Evolutionary conservation across 1,284 basidiomycete species (phyloP), one percentile per base, ranked within the genome.

Genomic region (Butyriboletus appendiculatus): DNA sequence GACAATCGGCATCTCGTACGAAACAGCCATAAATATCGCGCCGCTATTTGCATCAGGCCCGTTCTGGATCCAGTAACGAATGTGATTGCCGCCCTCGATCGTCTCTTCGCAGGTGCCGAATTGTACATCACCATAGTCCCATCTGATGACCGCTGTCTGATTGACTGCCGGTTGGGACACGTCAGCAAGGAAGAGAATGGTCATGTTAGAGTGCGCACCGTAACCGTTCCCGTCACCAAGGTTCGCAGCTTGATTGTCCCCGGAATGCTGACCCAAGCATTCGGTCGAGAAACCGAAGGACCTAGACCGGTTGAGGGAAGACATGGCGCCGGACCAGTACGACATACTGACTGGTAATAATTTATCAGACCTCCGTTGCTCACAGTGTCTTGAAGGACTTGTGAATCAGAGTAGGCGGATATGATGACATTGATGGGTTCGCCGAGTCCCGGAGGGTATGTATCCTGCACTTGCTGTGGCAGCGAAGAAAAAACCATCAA

Each of bases 371-470:
- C 94, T 22, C 92, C 93, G 39, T 87, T 69, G 8, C 69, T 69
- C 58, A 81, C 71, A 10, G 76, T 73, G 62, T 90, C 83, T 15
- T 82, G 80, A 40, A 97, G 78, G 1, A 97, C 87, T 4, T 73
- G 76, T 1, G 77, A 60, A 63, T 95, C 91, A 2, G 94, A 96
- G 42, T 86, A 78, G 24, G 81, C 89, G n/a, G 90, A 88, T 32
- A 98, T 75, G 66, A 98, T 93, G 52, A 83, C 79, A 62, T 98
- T 98, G 53, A 98, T 73, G 4, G 95, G 96, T 73, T 98, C 96
- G 39, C 92, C 91, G 50, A 91, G 81, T 9, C 92, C 91, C 47
- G 75, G 66, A 15, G 92, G 90, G 63, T 77, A 86, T 18, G 93
- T 88, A 34, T 75, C 67, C 50, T 81, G 75, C 24, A 89, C 79